phyloP scores from a whole-genome alignment of 345 rosid genomes.

The Eucalyptus urophylla region DNA sequence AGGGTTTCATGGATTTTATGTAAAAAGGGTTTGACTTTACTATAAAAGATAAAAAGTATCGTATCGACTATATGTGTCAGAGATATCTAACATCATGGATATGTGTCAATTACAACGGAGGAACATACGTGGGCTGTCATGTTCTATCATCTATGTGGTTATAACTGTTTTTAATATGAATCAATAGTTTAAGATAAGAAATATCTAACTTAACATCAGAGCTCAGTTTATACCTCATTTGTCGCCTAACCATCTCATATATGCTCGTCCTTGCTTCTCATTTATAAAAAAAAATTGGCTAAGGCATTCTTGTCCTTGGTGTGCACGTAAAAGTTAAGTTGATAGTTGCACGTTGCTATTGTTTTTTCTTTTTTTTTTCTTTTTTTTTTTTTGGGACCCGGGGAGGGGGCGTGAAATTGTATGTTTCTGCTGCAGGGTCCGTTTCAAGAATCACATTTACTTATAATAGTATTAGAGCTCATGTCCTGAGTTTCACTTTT shows the following conservation, averaged over 20 bases:
- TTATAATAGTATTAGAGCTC: background rate
- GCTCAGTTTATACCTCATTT: background rate
- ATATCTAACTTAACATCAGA: no score
- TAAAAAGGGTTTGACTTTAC: background rate
- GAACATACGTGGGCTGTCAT: background rate
- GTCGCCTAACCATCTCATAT: background rate
- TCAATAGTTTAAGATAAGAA: no score
- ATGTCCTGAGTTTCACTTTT: background rate
- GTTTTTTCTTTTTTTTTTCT: no score
- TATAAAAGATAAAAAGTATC: no score
- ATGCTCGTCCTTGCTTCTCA: background rate
- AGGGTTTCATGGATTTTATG: background rate
- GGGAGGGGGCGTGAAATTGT: no score
- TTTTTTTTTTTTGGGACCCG: no score
- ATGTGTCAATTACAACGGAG: background rate
- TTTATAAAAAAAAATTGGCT: no score
- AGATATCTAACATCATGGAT: background rate
- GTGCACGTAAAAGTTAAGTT: background rate
- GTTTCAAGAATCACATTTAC: background rate
- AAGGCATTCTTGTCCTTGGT: background rate
- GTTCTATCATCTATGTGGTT: no score
- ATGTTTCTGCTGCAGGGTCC: background rate
- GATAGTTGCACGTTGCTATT: no score
- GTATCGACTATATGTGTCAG: no score
- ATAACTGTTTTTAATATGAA: no score